Percentiles rank a stretch among this genome's conserved stretches.
Conservation (phyloP, 31 red algal genomes). For the Endocladia muricata region DNA sequence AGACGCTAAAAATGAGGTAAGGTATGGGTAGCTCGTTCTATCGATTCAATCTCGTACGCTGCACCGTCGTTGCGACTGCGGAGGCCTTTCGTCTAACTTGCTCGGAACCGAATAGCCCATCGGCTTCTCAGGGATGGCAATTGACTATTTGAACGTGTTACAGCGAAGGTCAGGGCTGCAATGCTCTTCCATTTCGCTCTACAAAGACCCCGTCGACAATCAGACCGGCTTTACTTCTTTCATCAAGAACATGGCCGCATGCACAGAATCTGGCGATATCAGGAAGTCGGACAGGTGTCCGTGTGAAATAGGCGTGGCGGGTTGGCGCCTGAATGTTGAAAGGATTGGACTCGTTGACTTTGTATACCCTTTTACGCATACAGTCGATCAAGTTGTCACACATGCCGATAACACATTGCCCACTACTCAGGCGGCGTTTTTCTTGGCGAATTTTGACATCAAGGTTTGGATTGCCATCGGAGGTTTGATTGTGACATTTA, state of each 20-base stretch:
- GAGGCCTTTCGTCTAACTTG: too few relatives aligned
- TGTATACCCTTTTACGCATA: background rate
- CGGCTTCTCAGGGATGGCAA: conserved; percentile 7
- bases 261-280: background rate
- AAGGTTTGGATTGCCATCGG: background rate
- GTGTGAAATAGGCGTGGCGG: background rate
- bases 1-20: background rate
- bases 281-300: background rate
- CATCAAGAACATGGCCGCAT: conserved; percentile 6
- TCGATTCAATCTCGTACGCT: too few relatives aligned
- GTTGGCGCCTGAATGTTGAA: background rate
- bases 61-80: too few relatives aligned
- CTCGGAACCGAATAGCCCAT: too few relatives aligned
- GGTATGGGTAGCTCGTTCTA: too few relatives aligned
- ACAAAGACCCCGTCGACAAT: background rate
- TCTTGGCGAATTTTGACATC: background rate
- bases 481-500: background rate
- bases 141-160: background rate
- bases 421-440: background rate
- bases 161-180: background rate
- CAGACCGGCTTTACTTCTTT: conserved; percentile 15
- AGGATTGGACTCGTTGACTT: background rate
- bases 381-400: background rate
- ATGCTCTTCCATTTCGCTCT: background rate
- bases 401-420: background rate